phyloP scores from a whole-genome alignment of 441 rosid species.

The Populus hybrid region DNA sequence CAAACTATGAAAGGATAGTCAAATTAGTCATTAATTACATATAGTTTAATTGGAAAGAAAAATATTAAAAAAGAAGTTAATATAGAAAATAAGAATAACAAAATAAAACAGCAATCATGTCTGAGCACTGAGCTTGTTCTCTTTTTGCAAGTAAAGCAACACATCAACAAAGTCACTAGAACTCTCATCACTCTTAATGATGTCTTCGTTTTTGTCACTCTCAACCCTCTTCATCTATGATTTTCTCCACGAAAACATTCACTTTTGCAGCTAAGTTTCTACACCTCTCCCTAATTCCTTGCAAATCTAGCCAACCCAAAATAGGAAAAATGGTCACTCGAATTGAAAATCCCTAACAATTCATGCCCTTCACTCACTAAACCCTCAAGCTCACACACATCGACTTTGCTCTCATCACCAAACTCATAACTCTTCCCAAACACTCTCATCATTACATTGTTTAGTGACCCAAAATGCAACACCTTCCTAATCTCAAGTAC shows the following conservation, averaged over 20 bases:
- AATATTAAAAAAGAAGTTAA: no score
- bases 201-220: neutral
- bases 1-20: neutral
- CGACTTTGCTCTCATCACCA: slow-evolving; percentile 14
- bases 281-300: slow-evolving; percentile 67
- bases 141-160: slow-evolving; percentile 34
- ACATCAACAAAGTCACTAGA: slow-evolving; percentile 67
- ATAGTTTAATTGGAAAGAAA: no score
- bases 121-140: slow-evolving; percentile 50
- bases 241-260: slow-evolving; percentile 49
- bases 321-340: no score
- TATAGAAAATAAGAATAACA: no score
- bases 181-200: slow-evolving; percentile 3
- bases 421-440: slow-evolving; percentile 64
- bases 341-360: slow-evolving; percentile 58
- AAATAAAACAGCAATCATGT: slow-evolving; percentile 66
- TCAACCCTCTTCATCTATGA: slow-evolving; percentile 41
- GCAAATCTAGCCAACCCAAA: slow-evolving; percentile 23
- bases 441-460: slow-evolving; percentile 66
- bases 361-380: slow-evolving; percentile 73
- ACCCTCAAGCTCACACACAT: slow-evolving; percentile 45
- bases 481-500: slow-evolving; percentile 38
- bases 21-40: neutral
- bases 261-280: slow-evolving; percentile 46
- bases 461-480: slow-evolving; percentile 68